Conservation (phyloP, 768 basidiomycete genomes). For the Tubosaeta sp. region DNA sequence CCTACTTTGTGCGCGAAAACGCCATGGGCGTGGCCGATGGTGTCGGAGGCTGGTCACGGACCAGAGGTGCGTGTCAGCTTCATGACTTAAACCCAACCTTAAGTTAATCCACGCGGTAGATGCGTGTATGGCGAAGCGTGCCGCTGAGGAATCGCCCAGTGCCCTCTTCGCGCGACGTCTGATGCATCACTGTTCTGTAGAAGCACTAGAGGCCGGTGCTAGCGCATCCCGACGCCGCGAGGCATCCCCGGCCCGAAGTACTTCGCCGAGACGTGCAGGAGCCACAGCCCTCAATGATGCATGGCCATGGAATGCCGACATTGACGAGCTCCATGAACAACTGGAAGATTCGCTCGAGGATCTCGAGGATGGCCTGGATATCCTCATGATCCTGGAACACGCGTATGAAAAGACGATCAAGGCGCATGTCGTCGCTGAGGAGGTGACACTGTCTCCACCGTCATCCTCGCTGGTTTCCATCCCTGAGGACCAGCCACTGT, state of each 20-base stretch:
- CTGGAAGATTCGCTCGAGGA: constrained; percentile 51
- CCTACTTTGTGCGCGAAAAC: constrained; percentile 77
- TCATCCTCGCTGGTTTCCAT: constrained; percentile 16
- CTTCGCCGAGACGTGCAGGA: constrained; percentile 41
- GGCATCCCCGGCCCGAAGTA: constrained; percentile 37
- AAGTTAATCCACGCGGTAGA: constrained; percentile 9
- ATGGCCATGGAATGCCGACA: constrained; percentile 29
- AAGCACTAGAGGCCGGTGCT: constrained; percentile 30
- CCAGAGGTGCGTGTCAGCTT: constrained; percentile 33
- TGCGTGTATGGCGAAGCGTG: constrained; percentile 22
- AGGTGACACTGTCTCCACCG: constrained; percentile 2
- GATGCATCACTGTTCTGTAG: constrained; percentile 81
- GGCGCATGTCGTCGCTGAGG: constrained; percentile 47
- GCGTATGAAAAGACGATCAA: constrained; percentile 65
- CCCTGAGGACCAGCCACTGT: constrained; percentile 18
- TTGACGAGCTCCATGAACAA: constrained; percentile 43
- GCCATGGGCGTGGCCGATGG: constrained; percentile 95
- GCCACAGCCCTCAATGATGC: constrained; percentile 22
- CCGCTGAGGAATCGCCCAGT: constrained; percentile 39
- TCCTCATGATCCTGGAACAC: constrained; percentile 63
- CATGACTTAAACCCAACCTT: constrained; percentile 5
- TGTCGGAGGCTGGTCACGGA: constrained; percentile 83
- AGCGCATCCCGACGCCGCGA: constrained; percentile 15
- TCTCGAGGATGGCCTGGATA: constrained; percentile 64
- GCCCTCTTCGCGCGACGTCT: constrained; percentile 71